These are phyloP conservation scores for Aspergillus piperis DNA, from an alignment of 2,329 filamentous ascomycete species.

Conservation along the genomic window DNA sequence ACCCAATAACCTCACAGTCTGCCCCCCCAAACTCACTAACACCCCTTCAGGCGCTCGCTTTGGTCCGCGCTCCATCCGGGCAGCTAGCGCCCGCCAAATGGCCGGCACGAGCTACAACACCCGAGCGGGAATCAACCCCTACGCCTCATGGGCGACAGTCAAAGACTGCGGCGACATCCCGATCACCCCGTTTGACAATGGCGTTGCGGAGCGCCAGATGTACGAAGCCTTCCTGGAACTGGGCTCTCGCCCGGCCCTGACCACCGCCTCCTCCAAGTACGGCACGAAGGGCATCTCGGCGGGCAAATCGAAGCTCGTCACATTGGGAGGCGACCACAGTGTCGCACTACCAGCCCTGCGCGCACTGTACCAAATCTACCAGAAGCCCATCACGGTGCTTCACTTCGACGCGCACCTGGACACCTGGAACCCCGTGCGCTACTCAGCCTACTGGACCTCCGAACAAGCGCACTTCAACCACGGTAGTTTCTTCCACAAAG, in stretches of 20 bases:
- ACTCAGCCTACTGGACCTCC: constrained; percentile 73
- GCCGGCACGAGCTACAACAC: constrained; percentile 80
- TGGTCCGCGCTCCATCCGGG: constrained; percentile 82
- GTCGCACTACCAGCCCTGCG: constrained; percentile 69
- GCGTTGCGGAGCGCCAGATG: constrained; percentile 79
- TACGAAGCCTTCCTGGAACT: constrained; percentile 75
- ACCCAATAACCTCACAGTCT: background rate
- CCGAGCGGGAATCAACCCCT: constrained; percentile 80
- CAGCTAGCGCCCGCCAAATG: constrained; percentile 78
- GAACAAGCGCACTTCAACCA: constrained; percentile 79
- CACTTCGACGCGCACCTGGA: constrained; percentile 81
- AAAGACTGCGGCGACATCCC: constrained; percentile 92
- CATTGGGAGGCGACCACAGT: constrained; percentile 73
- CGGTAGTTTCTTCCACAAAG: constrained; percentile 90
- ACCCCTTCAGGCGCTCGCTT: constrained; percentile 65
- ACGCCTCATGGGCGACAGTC: constrained; percentile 73
- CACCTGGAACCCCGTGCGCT: constrained; percentile 78
- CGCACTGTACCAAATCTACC: constrained; percentile 64
- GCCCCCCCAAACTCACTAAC: background rate
- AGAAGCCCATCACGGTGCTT: constrained; percentile 65
- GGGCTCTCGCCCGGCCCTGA: constrained; percentile 48
- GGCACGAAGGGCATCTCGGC: constrained; percentile 36
- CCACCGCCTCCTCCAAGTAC: constrained; percentile 27
- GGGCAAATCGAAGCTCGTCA: constrained; percentile 59
- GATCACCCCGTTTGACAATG: constrained; percentile 83